These are phyloP conservation scores for Venturiaceae sp. DNA, from an alignment of 2,329 filamentous ascomycete species.

Conservation along the genomic window DNA sequence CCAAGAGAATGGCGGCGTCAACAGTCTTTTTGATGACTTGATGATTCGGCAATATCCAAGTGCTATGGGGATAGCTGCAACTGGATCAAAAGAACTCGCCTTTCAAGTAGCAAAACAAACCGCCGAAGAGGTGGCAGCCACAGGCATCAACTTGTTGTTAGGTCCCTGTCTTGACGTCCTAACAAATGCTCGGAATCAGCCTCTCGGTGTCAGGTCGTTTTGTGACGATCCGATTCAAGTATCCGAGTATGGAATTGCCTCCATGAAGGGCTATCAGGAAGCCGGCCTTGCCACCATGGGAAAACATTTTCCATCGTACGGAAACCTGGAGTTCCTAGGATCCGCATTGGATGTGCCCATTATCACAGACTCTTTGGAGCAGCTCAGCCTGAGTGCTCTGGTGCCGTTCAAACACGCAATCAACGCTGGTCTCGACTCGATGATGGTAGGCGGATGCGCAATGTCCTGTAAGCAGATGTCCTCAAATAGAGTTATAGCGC, in stretches of 20 bases:
- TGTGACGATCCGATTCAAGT: conserved; percentile 94
- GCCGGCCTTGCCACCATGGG: conserved; percentile 82
- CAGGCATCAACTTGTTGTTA: conserved; percentile 92
- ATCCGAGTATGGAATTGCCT: conserved; percentile 82
- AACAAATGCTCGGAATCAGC: conserved; percentile 86
- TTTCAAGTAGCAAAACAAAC: conserved; percentile 90
- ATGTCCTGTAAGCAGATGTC: conserved; percentile 37
- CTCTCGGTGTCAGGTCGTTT: conserved; percentile 77
- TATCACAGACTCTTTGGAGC: conserved; percentile 89
- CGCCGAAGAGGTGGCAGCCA: conserved; percentile 81
- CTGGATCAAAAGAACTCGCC: conserved; percentile 73
- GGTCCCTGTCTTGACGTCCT: conserved; percentile 90
- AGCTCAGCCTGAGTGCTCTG: conserved; percentile 81
- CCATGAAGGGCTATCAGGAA: conserved; percentile 87
- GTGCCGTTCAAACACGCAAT: conserved; percentile 90
- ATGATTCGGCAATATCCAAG: conserved; percentile 95
- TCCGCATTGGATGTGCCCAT: conserved; percentile 88
- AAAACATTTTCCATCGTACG: conserved; percentile 95
- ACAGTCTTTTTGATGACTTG: conserved; percentile 91
- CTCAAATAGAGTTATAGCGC: not conserved
- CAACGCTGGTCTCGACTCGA: conserved; percentile 74
- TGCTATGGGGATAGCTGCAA: conserved; percentile 93
- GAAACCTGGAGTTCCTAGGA: conserved; percentile 86
- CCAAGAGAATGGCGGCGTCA: conserved; percentile 96
- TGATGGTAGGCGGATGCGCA: conserved; percentile 92